These are phyloP conservation scores for Collybiopsis luxurians DNA, from an alignment of 768 basidiomycete genomes.

Conservation along the genomic window DNA sequence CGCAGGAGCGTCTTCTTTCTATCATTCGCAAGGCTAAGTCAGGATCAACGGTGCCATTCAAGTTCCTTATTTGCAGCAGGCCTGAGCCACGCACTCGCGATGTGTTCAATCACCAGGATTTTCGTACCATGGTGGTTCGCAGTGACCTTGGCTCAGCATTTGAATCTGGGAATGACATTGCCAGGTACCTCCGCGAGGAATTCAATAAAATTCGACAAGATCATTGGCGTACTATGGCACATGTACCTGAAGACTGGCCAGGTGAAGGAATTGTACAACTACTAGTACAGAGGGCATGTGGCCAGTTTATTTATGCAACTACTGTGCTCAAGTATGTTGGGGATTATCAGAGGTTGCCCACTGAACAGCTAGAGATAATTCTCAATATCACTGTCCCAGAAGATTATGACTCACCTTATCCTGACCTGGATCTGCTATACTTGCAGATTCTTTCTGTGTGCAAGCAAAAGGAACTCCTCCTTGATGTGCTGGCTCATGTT, in stretches of 20 bases:
- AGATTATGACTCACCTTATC: not conserved
- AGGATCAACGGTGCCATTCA: slow-evolving; percentile 17
- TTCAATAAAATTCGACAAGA: not conserved
- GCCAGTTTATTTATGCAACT: not conserved
- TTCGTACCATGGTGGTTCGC: not conserved
- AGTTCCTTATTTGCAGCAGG: slow-evolving; percentile 30
- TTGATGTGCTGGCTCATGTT: too few relatives aligned
- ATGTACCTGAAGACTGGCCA: not conserved
- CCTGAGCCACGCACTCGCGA: slow-evolving; percentile 23
- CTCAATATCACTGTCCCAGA: not conserved
- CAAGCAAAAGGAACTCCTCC: too few relatives aligned
- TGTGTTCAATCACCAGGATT: slow-evolving; percentile 7
- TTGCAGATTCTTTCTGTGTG: not conserved
- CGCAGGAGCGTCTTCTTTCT: slow-evolving; percentile 23
- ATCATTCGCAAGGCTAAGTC: slow-evolving; percentile 17
- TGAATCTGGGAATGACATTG: not conserved
- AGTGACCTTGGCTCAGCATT: not conserved
- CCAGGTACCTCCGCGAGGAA: not conserved
- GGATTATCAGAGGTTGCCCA: not conserved
- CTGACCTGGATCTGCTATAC: not conserved
- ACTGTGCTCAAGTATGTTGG: not conserved
- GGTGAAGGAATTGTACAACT: not conserved
- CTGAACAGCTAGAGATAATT: not conserved
- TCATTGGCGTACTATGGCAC: not conserved
- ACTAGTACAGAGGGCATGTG: not conserved